A percentile compares a stretch with the other conserved stretches of the same genome.
Evolutionary conservation across 1,284 basidiomycete genomes (phyloP).

Genomic region (Testicularia cyperi): DNA sequence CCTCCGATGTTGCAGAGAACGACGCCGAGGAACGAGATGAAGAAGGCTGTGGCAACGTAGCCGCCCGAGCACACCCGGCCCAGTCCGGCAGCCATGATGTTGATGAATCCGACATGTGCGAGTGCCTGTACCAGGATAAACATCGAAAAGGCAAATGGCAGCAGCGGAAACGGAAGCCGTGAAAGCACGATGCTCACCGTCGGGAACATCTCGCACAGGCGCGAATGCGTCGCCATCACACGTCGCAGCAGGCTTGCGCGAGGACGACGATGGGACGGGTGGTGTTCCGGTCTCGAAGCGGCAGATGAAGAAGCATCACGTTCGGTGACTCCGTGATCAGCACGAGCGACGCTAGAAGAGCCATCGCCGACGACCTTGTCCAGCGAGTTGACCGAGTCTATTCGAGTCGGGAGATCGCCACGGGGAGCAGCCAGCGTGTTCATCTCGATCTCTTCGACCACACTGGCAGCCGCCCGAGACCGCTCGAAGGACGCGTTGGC

Average conservation of each 20-base stretch:
- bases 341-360: background rate
- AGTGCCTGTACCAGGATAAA: constrained; percentile 91
- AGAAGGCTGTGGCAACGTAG: constrained; percentile 63
- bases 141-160: constrained; percentile 91
- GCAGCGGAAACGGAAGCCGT: constrained; percentile 74
- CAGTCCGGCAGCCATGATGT: constrained; percentile 77
- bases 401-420: too few relatives aligned
- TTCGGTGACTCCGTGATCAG: too few relatives aligned
- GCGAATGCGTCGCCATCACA: constrained; percentile 1
- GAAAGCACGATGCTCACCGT: constrained; percentile 72
- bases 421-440: constrained; percentile 13
- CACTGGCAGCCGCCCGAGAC: constrained; percentile 4
- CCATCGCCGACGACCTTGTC: background rate
- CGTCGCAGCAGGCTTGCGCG: constrained; percentile 17
- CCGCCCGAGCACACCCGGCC: constrained; percentile 62
- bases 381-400: background rate
- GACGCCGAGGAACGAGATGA: constrained; percentile 66
- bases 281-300: too few relatives aligned
- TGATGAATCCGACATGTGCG: constrained; percentile 84
- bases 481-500: background rate
- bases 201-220: constrained; percentile 66
- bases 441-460: constrained; percentile 26
- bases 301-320: too few relatives aligned
- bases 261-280: too few relatives aligned
- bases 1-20: constrained; percentile 84